A percentile compares a stretch with the other conserved stretches of the same genome.
These are phyloP conservation scores for Apium graveolens DNA, from an alignment of 129 eudicot species.

Conservation along the genomic window DNA sequence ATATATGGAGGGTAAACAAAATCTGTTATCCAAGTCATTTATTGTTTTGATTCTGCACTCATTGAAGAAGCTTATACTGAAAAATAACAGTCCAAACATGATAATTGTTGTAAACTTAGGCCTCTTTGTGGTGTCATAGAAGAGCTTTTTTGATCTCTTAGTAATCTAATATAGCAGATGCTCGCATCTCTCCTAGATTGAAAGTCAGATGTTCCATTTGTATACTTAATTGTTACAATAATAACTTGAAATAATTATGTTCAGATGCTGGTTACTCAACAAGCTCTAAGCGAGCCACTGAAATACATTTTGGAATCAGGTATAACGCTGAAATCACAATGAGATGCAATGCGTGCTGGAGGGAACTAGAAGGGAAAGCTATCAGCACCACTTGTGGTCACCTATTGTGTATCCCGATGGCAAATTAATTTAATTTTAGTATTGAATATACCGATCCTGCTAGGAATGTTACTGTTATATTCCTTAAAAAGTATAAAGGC, in stretches of 20 bases:
- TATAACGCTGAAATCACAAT: conserved; percentile 37
- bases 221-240: background rate
- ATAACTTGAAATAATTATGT: background rate
- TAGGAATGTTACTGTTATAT: conserved; percentile 14
- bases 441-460: conserved; percentile 12
- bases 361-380: conserved; percentile 87
- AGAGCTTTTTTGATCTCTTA: background rate
- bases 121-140: too few species aligned
- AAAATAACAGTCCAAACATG: too few species aligned
- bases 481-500: conserved; percentile 56
- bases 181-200: background rate
- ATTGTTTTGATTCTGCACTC: too few species aligned
- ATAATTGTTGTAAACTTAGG: too few species aligned
- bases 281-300: background rate
- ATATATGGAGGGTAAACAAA: too few species aligned
- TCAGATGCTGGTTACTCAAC: conserved; percentile 10
- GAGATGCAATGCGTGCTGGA: conserved; percentile 99
- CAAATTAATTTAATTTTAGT: conserved; percentile 9
- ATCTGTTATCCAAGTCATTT: too few species aligned
- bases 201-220: background rate
- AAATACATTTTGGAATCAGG: background rate
- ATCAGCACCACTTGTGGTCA: conserved; percentile 83
- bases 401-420: conserved; percentile 69
- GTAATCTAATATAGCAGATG: too few species aligned
- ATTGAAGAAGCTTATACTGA: too few species aligned